Base-by-base conservation (phyloP, 2,329 filamentous ascomycete genomes). In the Lizonia empirigonia region DNA sequence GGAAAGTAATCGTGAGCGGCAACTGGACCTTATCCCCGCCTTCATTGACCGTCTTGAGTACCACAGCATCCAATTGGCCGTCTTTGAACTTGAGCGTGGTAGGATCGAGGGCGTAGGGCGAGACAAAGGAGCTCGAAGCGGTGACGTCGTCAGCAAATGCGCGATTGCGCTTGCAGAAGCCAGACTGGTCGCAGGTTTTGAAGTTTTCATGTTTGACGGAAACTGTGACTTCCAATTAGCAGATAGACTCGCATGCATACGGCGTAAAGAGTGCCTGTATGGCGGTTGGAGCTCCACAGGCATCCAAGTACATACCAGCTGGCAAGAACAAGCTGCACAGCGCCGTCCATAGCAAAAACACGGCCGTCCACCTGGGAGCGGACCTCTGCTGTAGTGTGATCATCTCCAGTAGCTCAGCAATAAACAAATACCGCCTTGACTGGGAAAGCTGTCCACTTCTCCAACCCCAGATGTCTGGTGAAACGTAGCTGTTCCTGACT, bases 91-190 rank as follows among this genome's bases (percentile, higher is more conserved):
- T 82, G 52, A 94, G 78, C 1, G 90, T 88, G 23, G 87, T 82
- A 44, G 88, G 77, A 33, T 86, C 80, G 58, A 99, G 81, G 58
- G 82, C 80, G 76, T 97, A 99, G 0, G 93, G 93, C 7, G 91
- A 86, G 60, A 80, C 79, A 89, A 91, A 97, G 22, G 84, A 81
- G 53, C 84, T 85, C 48, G 84, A 77, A 33, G 84, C 77, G 36
- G 83, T 76, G 56, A 86, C 91, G 58, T 83, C 79, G 75, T 97
- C 92, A 70, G 94, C 94, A 71, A 89, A 92, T 30, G 85, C 89
- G 72, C 94, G 86, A 77, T 97, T 97, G 60, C 94, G 89, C 72
- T 91, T 94, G 78, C 94, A 99, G 79, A 99, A 99, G 66, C 94
- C 94, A 4, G 93, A 94, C 72, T 99, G 93, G 62, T 89, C 79